Percentiles rank a stretch among this genome's conserved stretches.
Evolutionary conservation across 1,139 yeast genomes (phyloP).

Genomic region (Maudiozyma humilis): DNA sequence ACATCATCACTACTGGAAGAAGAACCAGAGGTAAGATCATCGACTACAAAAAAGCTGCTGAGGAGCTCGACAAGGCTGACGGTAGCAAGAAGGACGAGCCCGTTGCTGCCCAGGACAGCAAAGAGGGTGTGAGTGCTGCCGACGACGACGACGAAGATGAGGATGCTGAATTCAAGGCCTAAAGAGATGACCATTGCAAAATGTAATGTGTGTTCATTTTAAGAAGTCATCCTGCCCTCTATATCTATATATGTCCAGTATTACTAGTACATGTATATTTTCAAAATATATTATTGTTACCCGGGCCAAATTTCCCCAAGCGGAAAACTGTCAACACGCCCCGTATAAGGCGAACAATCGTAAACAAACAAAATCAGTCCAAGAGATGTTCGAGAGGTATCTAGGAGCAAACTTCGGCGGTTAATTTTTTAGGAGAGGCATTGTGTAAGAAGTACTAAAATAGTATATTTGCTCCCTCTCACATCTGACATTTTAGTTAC

Average conservation of each 20-base stretch:
- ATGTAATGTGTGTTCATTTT: too few relatives aligned
- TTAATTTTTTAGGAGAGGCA: neutral
- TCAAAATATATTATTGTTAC: neutral
- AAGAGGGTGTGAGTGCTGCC: neutral
- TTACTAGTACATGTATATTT: neutral
- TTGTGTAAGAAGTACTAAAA: too few relatives aligned
- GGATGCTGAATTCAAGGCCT: slow-evolving; percentile 3
- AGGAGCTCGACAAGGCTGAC: slow-evolving; percentile 45
- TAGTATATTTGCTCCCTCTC: too few relatives aligned
- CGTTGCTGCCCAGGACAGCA: neutral
- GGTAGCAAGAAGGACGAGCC: slow-evolving; percentile 18
- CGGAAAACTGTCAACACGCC: slow-evolving; percentile 1
- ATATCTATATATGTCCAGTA: neutral
- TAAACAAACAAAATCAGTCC: neutral
- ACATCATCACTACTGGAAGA: slow-evolving; percentile 76
- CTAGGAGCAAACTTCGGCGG: neutral
- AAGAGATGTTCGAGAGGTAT: too few relatives aligned
- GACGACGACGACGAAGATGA: slow-evolving; percentile 2
- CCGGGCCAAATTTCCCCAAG: neutral
- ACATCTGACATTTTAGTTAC: too few relatives aligned
- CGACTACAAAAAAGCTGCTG: slow-evolving; percentile 82
- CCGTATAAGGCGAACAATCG: neutral
- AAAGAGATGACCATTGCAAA: too few relatives aligned
- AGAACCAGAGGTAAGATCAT: slow-evolving; percentile 87
- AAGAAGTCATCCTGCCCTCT: too few relatives aligned